Base-by-base conservation (phyloP, 2,329 filamentous ascomycete species). In the Byssothecium circinans region DNA sequence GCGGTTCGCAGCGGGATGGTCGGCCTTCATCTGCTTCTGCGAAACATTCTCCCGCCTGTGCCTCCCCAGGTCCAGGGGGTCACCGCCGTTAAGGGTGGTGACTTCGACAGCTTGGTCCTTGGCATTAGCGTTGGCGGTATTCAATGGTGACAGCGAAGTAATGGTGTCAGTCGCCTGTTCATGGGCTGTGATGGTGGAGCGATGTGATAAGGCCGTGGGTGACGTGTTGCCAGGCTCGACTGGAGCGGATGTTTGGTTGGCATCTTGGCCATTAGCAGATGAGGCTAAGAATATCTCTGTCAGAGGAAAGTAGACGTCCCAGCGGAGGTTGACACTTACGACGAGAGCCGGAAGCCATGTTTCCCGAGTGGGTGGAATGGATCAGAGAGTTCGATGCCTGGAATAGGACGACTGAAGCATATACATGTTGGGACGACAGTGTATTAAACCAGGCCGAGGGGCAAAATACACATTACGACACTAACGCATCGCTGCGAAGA, bases 11-110 rank as follows among this genome's bases (percentile, higher is more conserved):
- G 49, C 66, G 19, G 78, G 78, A 51, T 80, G 72, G 23, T 78
- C 75, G 36, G 68, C 67, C 53, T 75, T 74, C 70, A 80, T 76
- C 63, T 78, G 75, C 41, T 69, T 69, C 47, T 71, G 69, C 29
- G 72, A 73, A 30, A 72, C 56, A 51, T 68, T 61, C 29, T 58
- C 53, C 46, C 68, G 65, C 25, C 60, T 62, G 45, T 69, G 65
- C 49, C 64, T 65, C 10, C 60, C 57, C 30, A 74, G 67, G 38
- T 65, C 61, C 29, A 70, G 64, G n/a, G 72, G 72, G 49, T 74
- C 71, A 7, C 47, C 56, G 15, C 43, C 48, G 29, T 56, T 35
- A 22, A 56, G 45, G 34, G 52, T 49, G 46, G 61, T 46, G 23
- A 59, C 55, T 49, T 67, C 62, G 53, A 59, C 55, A 7, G 54